Evolutionary conservation across 2,329 filamentous ascomycete species (phyloP), one percentile per base, ranked within the genome.

Genomic region (Colletotrichum tropicale): DNA sequence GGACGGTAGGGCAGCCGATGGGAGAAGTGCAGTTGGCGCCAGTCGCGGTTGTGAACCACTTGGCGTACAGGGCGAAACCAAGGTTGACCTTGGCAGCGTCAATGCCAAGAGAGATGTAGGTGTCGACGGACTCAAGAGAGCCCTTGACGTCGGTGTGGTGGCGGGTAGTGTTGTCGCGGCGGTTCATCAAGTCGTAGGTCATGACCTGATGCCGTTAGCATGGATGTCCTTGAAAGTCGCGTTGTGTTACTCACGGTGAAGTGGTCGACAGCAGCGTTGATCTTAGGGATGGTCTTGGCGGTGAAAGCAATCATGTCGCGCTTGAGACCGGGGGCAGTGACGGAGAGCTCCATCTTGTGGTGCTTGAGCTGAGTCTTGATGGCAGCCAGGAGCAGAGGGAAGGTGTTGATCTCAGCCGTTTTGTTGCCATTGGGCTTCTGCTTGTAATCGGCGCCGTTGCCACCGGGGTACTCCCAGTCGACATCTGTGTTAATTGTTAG

Each of bases 131-230:
- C 6, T 88, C 85, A 2, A 90, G 80, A 10, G 92, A 91, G 15
- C 86, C 87, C 66, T 86, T 79, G 28, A 94, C 84, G 8, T 91
- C 91, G 12, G 89, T 90, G 79, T 94, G 93, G 81, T 95, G 93
- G 32, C 87, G 88, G 3, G 93, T 95, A 24, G 87, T 82, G 66
- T 86, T 90, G 81, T 94, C 91, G n/a, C 94, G 90, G 13, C 93
- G 91, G 84, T 94, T 94, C 89, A 94, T 93, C 64, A 95, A 81
- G 80, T 95, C 93, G 81, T 95, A 95, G 10, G 90, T 88, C 93
- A 94, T 94, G 77, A 95, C 84, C 83, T 85, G 5, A 24, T 21
- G 18, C 10, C 2, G 38, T 38, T 34, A 32, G 18, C 18, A 36
- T 60, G 13, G 18, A n/a, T 8, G 2, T 26, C 26, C 8, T 2